Base-by-base conservation (phyloP, 805 yeast genomes). In the Myxozyma nipponensis region DNA sequence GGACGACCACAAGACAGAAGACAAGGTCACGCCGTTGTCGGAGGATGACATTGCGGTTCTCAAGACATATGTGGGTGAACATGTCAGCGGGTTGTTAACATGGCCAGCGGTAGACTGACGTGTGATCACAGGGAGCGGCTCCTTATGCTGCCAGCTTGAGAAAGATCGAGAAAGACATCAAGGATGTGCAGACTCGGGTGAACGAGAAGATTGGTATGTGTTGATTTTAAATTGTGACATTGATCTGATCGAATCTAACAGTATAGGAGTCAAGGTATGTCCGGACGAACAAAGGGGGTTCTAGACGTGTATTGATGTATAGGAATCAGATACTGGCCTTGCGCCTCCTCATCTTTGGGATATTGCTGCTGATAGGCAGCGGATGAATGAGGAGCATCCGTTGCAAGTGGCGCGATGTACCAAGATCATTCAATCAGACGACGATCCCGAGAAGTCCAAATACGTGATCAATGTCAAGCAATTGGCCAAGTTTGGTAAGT, bases 401-500 rank as follows among this genome's bases (percentile, higher is more conserved):
- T 74, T 93, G 59, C 99, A 93, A 70, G 99, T 95, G 41, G 98
- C 99, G 17, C 78, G 99, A 68, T 93, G 99, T 72, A 95, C 98
- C 23, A 93, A 95, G 73, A 93, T 95, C 70, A 91, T 93, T 57
- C 70, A 65, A 59, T 62, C 61, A 34, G 66, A 59, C 23, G 66
- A 61, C 32, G 86, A 84, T 40, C 95, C 89, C 57, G 91, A 84
- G 64, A 89, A 86, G 67, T 75, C 91, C 30, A 88, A 91, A 68
- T 95, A 93, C 69, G 95, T 95, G 54, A 93, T 93, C 66, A 95
- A 93, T 70, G 83, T 93, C 67, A 93, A 95, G 71, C 99, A 95
- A 69, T 91, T 93, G 61, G 99, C 99, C 56, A 93, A 93, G 69
- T 93, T 93, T 66, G 64, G 54, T 51, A 46, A n/a, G 50, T 39